Conservation (phyloP, 2,329 filamentous ascomycete species). For the Hymenoscyphus fructigenus region DNA sequence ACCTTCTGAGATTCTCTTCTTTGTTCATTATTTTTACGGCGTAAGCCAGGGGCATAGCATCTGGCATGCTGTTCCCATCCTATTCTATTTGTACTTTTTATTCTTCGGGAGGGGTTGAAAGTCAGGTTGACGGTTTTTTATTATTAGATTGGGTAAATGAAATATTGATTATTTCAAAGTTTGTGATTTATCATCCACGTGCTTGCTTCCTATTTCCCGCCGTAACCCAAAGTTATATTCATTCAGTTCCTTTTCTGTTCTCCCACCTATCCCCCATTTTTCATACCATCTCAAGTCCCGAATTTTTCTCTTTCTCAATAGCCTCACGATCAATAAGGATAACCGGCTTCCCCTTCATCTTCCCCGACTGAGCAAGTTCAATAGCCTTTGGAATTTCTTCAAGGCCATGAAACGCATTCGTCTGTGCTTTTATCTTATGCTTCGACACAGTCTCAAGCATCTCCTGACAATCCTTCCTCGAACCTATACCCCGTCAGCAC, state of each 20-base stretch:
- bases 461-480: constrained; percentile 43
- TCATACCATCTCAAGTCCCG: constrained; percentile 26
- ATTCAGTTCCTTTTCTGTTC: background rate
- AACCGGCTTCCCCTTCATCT: constrained; percentile 54
- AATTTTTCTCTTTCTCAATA: constrained; percentile 28
- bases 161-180: background rate
- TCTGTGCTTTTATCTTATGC: constrained; percentile 49
- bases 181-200: background rate
- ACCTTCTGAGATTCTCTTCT: background rate
- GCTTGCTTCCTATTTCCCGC: background rate
- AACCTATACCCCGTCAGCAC: constrained; percentile 27
- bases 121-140: background rate
- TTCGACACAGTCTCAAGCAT: constrained; percentile 50
- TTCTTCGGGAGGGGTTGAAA: background rate
- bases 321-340: constrained; percentile 49
- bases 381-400: constrained; percentile 51
- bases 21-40: background rate
- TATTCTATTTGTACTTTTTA: background rate
- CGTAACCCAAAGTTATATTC: background rate
- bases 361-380: constrained; percentile 49
- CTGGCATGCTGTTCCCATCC: constrained; percentile 4
- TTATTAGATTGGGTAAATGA: background rate
- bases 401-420: constrained; percentile 52
- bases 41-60: background rate
- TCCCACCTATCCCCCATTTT: background rate